phyloP scores from a whole-genome alignment of 139 green algal species.

The Micromonas commoda region DNA sequence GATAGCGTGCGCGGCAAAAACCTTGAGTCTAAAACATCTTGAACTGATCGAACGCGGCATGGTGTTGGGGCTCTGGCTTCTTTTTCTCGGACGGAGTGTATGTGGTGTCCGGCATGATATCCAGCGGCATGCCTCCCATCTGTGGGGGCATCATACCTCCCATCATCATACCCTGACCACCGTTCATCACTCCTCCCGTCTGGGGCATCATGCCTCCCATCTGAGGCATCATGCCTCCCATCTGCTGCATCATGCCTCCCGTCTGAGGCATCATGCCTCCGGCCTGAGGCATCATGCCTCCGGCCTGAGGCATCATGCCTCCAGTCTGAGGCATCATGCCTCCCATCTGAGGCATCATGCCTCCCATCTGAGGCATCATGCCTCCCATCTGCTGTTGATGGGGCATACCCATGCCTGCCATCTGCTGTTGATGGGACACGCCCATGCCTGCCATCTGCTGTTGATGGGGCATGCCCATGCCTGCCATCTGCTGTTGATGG shows the following conservation, averaged over 20 bases:
- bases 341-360: slow-evolving; percentile 2
- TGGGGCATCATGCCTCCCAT: slow-evolving; percentile 1
- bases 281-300: no score
- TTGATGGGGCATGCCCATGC: not conserved
- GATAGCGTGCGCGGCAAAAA: no score
- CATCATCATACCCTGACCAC: not conserved
- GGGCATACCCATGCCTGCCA: no score
- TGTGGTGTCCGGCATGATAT: no score
- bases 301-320: not conserved
- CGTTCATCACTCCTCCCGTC: not conserved
- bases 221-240: not conserved
- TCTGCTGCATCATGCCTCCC: not conserved
- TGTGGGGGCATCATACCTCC: not conserved
- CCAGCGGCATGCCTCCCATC: not conserved
- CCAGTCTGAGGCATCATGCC: slow-evolving; percentile 4
- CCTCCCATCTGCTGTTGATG: no score
- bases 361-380: not conserved
- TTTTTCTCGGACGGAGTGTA: not conserved
- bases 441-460: not conserved
- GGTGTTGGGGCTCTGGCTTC: not conserved
- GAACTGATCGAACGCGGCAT: no score
- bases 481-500: not conserved
- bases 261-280: slow-evolving; percentile 12
- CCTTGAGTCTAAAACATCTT: no score
- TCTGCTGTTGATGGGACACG: no score